A percentile compares a stretch with the other conserved stretches of the same genome.
Conservation (phyloP, 257 asterid species). For the Ilex aquifolium region DNA sequence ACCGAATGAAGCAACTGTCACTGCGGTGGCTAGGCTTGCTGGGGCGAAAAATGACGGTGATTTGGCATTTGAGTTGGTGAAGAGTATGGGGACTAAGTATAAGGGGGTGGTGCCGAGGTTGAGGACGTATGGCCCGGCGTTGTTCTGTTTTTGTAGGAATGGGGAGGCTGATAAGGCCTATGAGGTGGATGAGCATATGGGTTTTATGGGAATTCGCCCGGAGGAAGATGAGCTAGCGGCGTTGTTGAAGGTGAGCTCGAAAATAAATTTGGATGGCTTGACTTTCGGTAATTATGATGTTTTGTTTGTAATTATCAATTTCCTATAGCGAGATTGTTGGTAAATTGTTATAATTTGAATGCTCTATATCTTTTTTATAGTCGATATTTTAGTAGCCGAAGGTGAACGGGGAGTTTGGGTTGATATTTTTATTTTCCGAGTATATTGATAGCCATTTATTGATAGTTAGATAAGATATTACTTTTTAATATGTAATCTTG, state of each 20-base stretch:
- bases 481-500: too few species aligned
- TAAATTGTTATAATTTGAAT: too few species aligned
- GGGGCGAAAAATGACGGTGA: constrained; percentile 82
- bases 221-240: constrained; percentile 83
- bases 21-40: constrained; percentile 75
- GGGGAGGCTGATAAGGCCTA: constrained; percentile 69
- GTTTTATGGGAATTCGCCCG: constrained; percentile 51
- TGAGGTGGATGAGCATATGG: constrained; percentile 66
- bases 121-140: constrained; percentile 72
- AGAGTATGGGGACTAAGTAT: constrained; percentile 34
- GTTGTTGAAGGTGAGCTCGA: constrained; percentile 54
- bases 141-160: constrained; percentile 53
- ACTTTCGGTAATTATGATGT: not conserved
- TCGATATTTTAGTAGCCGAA: too few species aligned
- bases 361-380: too few species aligned
- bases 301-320: too few species aligned
- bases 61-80: constrained; percentile 71
- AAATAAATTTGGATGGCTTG: too few species aligned
- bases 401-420: too few species aligned
- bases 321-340: too few species aligned
- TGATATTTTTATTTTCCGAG: too few species aligned
- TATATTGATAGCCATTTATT: too few species aligned
- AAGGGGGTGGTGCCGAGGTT: constrained; percentile 47
- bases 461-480: too few species aligned
- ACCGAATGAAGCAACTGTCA: constrained; percentile 79